These are phyloP conservation scores for Pseudocercospora vitis DNA, from an alignment of 2,329 filamentous ascomycete genomes.

Conservation along the genomic window DNA sequence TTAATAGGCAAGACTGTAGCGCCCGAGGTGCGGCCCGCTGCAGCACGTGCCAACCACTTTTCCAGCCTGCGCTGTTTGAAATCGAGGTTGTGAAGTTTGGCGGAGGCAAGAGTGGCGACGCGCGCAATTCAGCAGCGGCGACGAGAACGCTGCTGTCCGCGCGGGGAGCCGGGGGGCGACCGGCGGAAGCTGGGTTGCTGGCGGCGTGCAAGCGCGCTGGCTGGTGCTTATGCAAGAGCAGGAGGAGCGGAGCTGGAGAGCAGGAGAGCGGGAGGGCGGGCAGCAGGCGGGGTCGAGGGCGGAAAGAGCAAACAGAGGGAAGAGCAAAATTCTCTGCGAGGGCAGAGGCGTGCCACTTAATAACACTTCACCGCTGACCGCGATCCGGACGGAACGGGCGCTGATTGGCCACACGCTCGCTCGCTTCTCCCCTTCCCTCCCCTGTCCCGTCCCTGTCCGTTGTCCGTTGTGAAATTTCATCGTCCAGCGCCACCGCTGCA, in stretches of 20 bases:
- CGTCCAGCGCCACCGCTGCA: not conserved
- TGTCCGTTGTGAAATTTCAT: too few relatives aligned
- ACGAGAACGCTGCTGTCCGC: not conserved
- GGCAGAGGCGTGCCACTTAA: conserved; percentile 1
- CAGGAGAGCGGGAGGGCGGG: not conserved
- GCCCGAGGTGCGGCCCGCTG: not conserved
- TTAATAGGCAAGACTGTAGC: conserved; percentile 5
- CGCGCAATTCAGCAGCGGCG: not conserved
- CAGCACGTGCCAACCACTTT: not conserved
- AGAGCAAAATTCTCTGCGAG: not conserved
- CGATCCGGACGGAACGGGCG: too few relatives aligned
- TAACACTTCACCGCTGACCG: too few relatives aligned
- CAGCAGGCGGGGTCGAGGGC: too few relatives aligned
- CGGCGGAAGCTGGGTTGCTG: not conserved
- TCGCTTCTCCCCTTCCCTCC: too few relatives aligned
- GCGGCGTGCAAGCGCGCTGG: not conserved
- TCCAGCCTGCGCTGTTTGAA: not conserved
- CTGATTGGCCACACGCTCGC: not conserved
- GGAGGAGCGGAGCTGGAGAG: not conserved
- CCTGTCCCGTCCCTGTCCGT: too few relatives aligned
- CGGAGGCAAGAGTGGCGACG: conserved; percentile 1
- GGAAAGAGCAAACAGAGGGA: too few relatives aligned
- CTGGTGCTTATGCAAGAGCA: conserved; percentile 1
- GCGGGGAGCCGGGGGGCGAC: too few relatives aligned
- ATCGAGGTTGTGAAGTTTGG: not conserved